phyloP scores from a whole-genome alignment of 2,329 filamentous ascomycete genomes.

The Hypomyces perniciosus region DNA sequence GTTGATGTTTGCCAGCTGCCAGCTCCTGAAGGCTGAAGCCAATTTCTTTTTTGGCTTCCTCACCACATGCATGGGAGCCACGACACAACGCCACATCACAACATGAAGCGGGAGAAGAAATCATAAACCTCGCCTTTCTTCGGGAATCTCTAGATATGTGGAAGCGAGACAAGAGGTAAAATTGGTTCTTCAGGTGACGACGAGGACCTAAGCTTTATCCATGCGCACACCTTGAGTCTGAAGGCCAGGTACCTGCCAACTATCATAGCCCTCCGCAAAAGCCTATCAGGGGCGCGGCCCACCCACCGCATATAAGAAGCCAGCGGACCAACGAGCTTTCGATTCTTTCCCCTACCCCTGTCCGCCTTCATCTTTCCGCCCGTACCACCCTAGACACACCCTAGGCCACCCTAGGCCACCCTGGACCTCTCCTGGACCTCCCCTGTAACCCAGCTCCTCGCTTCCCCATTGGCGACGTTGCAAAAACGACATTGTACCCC shows the following conservation, averaged over 20 bases:
- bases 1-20: no score
- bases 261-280: neutral
- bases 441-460: slow-evolving; percentile 21
- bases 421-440: slow-evolving; percentile 17
- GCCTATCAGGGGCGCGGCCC: neutral
- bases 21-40: no score
- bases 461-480: slow-evolving; percentile 21
- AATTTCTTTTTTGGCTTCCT: neutral
- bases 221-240: no score
- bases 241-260: neutral
- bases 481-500: slow-evolving; percentile 17
- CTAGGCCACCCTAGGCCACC: no score
- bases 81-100: neutral
- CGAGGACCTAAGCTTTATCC: no score
- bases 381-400: neutral
- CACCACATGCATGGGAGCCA: neutral
- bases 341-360: neutral
- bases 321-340: slow-evolving; percentile 3
- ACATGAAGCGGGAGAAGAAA: neutral
- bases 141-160: neutral
- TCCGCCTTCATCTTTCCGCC: slow-evolving; percentile 3
- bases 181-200: no score
- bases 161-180: no score
- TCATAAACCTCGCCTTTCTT: neutral
- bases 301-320: neutral